Evolutionary conservation across 208 protist genomes (phyloP).

Genomic region (Tritrichomonas foetus): DNA sequence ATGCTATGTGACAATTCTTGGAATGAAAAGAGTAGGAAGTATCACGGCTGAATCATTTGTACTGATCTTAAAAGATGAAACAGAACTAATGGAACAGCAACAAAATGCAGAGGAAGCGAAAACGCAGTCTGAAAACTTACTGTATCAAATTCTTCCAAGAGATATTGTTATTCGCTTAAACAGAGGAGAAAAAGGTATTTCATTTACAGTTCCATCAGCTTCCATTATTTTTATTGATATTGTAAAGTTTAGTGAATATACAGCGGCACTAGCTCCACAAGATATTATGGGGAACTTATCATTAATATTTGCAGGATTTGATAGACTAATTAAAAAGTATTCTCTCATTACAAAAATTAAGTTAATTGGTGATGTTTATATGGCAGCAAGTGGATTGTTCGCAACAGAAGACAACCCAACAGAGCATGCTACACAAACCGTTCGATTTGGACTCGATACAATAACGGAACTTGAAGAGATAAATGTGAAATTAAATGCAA

Average conservation of each 20-base stretch:
- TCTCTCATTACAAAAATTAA: too few relatives aligned
- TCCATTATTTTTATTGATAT: constrained; percentile 18
- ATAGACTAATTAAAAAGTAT: neutral
- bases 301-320: too few relatives aligned
- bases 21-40: neutral
- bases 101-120: neutral
- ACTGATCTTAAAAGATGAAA: neutral
- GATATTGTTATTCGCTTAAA: too few relatives aligned
- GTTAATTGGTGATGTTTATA: too few relatives aligned
- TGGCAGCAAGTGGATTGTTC: neutral
- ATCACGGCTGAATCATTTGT: neutral
- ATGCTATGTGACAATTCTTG: neutral
- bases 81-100: neutral
- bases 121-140: neutral
- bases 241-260: neutral
- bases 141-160: neutral
- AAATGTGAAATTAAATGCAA: neutral
- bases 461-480: neutral
- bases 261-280: neutral
- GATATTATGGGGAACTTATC: too few relatives aligned
- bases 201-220: constrained; percentile 18
- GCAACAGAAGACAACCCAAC: neutral
- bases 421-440: neutral
- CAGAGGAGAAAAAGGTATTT: neutral
- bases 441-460: neutral